Evolutionary conservation across 768 basidiomycete genomes (phyloP).

Genomic region (Hemileccinum rubropunctum): DNA sequence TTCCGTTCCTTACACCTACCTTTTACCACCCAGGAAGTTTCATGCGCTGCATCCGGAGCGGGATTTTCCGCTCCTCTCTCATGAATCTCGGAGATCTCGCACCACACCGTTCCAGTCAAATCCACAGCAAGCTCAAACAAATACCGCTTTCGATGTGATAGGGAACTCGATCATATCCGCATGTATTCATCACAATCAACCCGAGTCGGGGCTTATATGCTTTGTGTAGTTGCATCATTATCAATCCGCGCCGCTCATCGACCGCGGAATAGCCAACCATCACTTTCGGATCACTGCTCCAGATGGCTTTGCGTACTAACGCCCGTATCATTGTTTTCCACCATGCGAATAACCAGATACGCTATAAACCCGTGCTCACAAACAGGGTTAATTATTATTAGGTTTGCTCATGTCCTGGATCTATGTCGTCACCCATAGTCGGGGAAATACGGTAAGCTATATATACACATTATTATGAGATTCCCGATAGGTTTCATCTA

Average conservation of each 20-base stretch:
- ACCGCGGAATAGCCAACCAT: neutral
- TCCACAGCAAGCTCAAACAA: too few species aligned
- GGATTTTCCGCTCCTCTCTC: too few species aligned
- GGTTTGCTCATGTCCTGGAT: neutral
- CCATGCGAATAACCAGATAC: neutral
- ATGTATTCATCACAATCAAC: neutral
- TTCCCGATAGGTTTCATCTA: neutral
- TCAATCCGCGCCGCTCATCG: neutral
- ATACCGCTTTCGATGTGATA: neutral
- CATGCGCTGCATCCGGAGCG: too few species aligned
- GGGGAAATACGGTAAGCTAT: neutral
- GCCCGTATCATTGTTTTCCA: neutral
- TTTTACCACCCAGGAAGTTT: too few species aligned
- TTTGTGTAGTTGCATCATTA: neutral
- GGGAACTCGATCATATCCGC: neutral
- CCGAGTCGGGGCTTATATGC: neutral
- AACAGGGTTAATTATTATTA: neutral
- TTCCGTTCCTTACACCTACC: too few species aligned
- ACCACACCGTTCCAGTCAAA: too few species aligned
- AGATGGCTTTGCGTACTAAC: too few species aligned
- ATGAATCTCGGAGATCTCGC: too few species aligned
- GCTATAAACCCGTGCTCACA: neutral
- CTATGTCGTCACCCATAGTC: neutral
- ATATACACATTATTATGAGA: slow-evolving; percentile 4
- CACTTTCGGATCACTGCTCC: neutral